Base-by-base conservation (phyloP, 495 filamentous ascomycete species). In the Podospora conica region DNA sequence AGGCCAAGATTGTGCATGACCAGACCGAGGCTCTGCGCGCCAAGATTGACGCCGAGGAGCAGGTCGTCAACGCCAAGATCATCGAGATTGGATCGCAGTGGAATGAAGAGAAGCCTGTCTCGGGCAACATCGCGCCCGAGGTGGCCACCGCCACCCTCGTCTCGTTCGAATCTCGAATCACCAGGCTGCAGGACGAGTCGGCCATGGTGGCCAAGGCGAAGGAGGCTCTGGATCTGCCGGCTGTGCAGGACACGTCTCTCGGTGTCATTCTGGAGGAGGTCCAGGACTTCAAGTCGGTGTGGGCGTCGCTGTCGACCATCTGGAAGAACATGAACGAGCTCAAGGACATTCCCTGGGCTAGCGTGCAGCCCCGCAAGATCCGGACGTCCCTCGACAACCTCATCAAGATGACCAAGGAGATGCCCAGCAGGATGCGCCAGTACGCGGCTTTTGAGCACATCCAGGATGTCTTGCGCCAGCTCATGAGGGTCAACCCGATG, bases 361-460 rank as follows among this genome's bases (percentile, higher is more conserved):
- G 90, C 73, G 88, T 98, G 2, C 90, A 97, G 71, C 92, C 95
- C 2, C 84, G 95, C 55, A 98, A 97, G 77, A 85, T 98, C 66
- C 85, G 96, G 28, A 85, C 90, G 65, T 88, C 91, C 18, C 86
- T 99, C 58, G 95, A 99, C 72, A 86, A 87, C 40, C 83, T 98
- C 28, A 91, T 97, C 73, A 96, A 96, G 79, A 95, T 96, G 89
- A 97, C 93, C 57, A 99, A 96, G 80, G 93, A 98, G 66, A 99
- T 99, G 95, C 95, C 95, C 0, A 96, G 91, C 76, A 88, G 95
- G 55, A 99, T 98, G 96, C 88, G 95, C 58, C 95, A 99, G 71
- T 99, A 99, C 76, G 95, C 95, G 68, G 96, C 95, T 12, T 99
- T 99, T 75, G 95, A 98, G 76, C 93, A 99, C 71, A 91, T 98